Percentiles rank a stretch among this genome's conserved stretches.
Evolutionary conservation across 176 grass and related monocot genomes (phyloP).

Genomic region (Oryza meridionalis): DNA sequence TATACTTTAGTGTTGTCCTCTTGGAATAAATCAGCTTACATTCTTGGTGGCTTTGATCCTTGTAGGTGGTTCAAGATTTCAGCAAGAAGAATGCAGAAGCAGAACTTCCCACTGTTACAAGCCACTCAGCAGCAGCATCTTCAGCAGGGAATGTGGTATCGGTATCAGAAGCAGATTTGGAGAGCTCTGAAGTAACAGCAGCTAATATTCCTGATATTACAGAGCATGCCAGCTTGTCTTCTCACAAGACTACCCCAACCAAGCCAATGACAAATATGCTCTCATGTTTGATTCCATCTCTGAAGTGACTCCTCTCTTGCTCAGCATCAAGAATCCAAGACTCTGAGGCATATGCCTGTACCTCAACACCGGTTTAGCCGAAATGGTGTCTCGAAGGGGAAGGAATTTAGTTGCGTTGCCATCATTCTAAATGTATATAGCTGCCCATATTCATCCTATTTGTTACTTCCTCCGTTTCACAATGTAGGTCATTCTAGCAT

Average conservation of each 20-base stretch:
- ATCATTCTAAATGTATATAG: not conserved
- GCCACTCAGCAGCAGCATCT: constrained; percentile 9
- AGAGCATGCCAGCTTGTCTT: constrained; percentile 43
- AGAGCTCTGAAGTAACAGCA: constrained; percentile 44
- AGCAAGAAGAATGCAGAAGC: constrained; percentile 44
- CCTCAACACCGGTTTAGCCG: not conserved
- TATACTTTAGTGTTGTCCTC: not conserved
- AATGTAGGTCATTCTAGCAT: too few species aligned
- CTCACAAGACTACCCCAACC: constrained; percentile 26
- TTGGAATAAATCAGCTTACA: constrained; percentile 3
- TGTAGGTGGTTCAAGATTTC: constrained; percentile 79
- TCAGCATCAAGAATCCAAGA: too few species aligned
- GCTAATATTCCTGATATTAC: constrained; percentile 22
- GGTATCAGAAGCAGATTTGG: constrained; percentile 61
- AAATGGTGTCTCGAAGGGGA: not conserved
- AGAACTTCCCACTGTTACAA: constrained; percentile 7
- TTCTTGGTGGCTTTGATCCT: constrained; percentile 21
- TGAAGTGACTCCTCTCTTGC: constrained; percentile 31
- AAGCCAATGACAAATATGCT: constrained; percentile 51
- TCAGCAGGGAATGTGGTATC: constrained; percentile 38
- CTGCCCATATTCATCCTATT: constrained; percentile 1
- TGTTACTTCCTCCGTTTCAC: too few species aligned
- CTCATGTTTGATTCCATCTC: constrained; percentile 53
- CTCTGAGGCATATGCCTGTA: constrained; percentile 8
- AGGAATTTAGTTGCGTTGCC: not conserved